Evolutionary conservation across 164 flowering plant genomes (phyloP).

Genomic region (Macadamia tetraphylla): DNA sequence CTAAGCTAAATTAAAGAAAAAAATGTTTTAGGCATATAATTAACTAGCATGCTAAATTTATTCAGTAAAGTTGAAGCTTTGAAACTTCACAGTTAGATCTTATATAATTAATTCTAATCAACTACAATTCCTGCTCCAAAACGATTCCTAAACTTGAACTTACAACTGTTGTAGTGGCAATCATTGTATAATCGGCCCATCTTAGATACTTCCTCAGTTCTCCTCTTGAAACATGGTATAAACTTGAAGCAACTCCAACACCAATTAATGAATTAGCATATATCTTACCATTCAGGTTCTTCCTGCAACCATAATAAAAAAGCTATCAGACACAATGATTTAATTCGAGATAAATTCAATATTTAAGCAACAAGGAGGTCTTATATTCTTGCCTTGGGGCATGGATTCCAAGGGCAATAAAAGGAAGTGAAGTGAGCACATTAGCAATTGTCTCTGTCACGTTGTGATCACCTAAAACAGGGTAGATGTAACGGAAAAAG

Average conservation of each 20-base stretch:
- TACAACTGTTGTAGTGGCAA: slow-evolving; percentile 88
- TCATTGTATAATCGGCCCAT: slow-evolving; percentile 98
- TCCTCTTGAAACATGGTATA: slow-evolving; percentile 89
- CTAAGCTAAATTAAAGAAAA: too few relatives aligned
- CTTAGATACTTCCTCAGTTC: slow-evolving; percentile 57
- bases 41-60: not conserved
- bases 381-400: slow-evolving; percentile 61
- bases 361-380: slow-evolving; percentile 4
- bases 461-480: slow-evolving; percentile 51
- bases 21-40: too few relatives aligned
- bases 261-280: slow-evolving; percentile 96
- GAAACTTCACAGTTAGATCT: not conserved
- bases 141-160: slow-evolving; percentile 21
- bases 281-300: slow-evolving; percentile 52
- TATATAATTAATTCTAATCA: not conserved
- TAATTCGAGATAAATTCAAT: not conserved
- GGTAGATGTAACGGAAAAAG: not conserved
- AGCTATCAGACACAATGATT: slow-evolving; percentile 2
- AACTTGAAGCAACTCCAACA: slow-evolving; percentile 89
- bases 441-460: slow-evolving; percentile 65
- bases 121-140: not conserved
- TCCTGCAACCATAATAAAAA: slow-evolving; percentile 40
- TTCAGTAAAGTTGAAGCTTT: not conserved
- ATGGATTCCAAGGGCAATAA: slow-evolving; percentile 77
- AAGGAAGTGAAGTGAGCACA: slow-evolving; percentile 90